These are phyloP conservation scores for Colletotrichum paranaense DNA, from an alignment of 2,329 filamentous ascomycete species.

Conservation along the genomic window DNA sequence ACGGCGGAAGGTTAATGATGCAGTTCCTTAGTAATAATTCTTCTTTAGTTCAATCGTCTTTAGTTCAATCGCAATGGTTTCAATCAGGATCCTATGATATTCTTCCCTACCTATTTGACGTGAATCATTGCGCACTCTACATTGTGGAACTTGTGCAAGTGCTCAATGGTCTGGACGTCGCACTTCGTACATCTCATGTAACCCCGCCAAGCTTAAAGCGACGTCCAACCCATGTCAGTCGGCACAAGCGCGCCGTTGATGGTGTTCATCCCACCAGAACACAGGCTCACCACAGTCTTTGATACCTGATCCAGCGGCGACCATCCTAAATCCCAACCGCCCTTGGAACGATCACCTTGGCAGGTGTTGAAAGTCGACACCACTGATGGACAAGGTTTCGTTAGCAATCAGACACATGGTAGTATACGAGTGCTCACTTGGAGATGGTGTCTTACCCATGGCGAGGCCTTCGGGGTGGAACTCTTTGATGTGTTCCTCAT, in stretches of 20 bases:
- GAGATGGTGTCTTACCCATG: not conserved
- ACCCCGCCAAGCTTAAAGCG: not conserved
- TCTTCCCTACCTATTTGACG: too few species aligned
- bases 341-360: not conserved
- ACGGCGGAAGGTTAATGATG: constrained; percentile 8
- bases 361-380: constrained; percentile 19
- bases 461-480: constrained; percentile 11
- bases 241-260: constrained; percentile 26
- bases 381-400: not conserved
- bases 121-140: too few species aligned
- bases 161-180: too few species aligned
- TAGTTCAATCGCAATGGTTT: constrained; percentile 8
- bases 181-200: too few species aligned
- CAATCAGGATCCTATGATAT: not conserved
- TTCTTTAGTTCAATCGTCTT: not conserved
- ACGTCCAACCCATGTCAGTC: constrained; percentile 27
- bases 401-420: not conserved
- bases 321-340: constrained; percentile 26
- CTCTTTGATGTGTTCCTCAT: not conserved
- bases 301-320: constrained; percentile 21
- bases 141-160: too few species aligned
- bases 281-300: constrained; percentile 22
- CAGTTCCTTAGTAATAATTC: constrained; percentile 24
- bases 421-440: too few species aligned
- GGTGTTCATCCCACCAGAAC: constrained; percentile 27